Conservation (phyloP, 2,329 filamentous ascomycete genomes). For the Aciculosporium take region DNA sequence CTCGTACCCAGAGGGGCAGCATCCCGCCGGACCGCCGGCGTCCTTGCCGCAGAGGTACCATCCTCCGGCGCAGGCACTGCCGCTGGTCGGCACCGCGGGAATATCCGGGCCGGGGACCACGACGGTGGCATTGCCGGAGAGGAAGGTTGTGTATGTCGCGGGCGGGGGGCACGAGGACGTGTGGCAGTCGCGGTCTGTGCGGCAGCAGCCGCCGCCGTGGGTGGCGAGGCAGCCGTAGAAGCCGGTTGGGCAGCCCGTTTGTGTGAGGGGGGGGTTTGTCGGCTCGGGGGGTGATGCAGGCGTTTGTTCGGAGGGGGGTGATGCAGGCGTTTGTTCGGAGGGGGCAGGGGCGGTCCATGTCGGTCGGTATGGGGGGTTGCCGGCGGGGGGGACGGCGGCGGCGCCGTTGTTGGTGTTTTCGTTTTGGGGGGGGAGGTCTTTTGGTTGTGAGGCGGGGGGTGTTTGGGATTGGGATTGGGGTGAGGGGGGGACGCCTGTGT, state of each 20-base stretch:
- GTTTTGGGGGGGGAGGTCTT: no score
- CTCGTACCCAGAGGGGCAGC: slow-evolving; percentile 64
- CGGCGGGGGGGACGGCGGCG: slow-evolving; percentile 20
- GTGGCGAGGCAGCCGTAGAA: slow-evolving; percentile 84
- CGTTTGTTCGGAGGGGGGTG: slow-evolving; percentile 17
- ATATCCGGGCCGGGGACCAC: slow-evolving; percentile 44
- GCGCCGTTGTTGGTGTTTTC: slow-evolving; percentile 17
- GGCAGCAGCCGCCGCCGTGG: slow-evolving; percentile 75
- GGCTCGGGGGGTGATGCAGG: slow-evolving; percentile 21
- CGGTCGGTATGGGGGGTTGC: slow-evolving; percentile 33
- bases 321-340: slow-evolving; percentile 18
- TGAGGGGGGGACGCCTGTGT: no score
- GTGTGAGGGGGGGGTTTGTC: slow-evolving; percentile 22
- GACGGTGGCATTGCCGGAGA: slow-evolving; percentile 56
- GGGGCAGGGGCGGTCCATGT: no score
- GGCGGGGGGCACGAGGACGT: slow-evolving; percentile 61
- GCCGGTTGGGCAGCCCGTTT: slow-evolving; percentile 58
- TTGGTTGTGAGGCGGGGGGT: no score
- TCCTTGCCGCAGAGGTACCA: slow-evolving; percentile 58
- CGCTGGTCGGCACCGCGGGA: slow-evolving; percentile 29
- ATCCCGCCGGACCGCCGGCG: slow-evolving; percentile 55
- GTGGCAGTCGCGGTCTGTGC: slow-evolving; percentile 72
- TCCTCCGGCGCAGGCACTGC: slow-evolving; percentile 52
- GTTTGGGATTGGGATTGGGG: no score
- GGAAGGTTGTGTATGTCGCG: slow-evolving; percentile 45